Base-by-base conservation (phyloP, 2,329 filamentous ascomycete species). In the Exophiala xenobiotica region DNA sequence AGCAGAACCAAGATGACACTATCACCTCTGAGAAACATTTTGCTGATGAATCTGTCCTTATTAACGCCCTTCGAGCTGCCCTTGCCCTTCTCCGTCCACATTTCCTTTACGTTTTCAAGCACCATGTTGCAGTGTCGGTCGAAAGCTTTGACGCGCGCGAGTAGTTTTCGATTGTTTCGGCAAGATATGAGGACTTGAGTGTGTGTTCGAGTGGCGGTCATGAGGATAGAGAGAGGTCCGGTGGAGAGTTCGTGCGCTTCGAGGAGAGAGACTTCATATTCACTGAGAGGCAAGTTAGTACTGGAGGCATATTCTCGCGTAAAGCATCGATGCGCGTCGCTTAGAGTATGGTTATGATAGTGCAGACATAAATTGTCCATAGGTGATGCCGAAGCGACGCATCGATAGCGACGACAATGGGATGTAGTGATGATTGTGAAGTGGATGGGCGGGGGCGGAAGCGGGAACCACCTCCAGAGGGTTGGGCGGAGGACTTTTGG, bases 41-140 rank as follows among this genome's bases (percentile, higher is more conserved):
- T 96, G 80, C 89, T 95, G 66, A 97, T 93, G 73, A 96, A 96
- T 35, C 93, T 80, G 73, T 99, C 93, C 82, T 97, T 96, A 77
- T 99, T 99, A 57, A 97, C 89, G 49, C 91, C 91, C 75, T 90
- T 91, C 78, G 92, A 93, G 61, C 92, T 92, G 60, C 85, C 86
- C 66, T 88, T 79, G 55, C 84, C 78, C 49, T 88, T 93, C 76
- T 99, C 93, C 7, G 91, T 96, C 93, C 93, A 99, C 92, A 99
- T 97, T 76, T 99, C 93, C 79, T 95, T 95, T 37, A 95, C 90
- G 63, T 96, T 96, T 78, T 96, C 90, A 41, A 96, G 78, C 3
- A 96, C 88, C 93, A 99, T 97, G 76, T 99, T 99, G 82, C 91
- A 97, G 74, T 99, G 93, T 55, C 93, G 82, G 74, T 99, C 93